Percentiles rank a stretch among this genome's conserved stretches.
These are phyloP conservation scores for Trichoderma erinaceum DNA, from an alignment of 495 filamentous ascomycete genomes.

Conservation along the genomic window DNA sequence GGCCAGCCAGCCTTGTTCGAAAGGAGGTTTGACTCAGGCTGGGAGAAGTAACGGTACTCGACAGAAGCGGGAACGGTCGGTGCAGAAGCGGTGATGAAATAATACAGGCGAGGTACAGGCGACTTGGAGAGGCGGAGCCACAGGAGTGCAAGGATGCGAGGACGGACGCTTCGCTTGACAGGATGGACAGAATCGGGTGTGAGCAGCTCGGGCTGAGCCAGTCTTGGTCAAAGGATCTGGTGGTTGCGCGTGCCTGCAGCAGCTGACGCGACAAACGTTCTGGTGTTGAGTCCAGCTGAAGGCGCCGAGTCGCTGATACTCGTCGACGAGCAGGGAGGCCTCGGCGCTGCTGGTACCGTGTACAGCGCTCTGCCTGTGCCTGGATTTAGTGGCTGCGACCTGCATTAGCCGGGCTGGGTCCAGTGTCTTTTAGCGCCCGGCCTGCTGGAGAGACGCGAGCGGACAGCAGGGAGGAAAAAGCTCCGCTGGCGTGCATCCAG, in stretches of 20 bases:
- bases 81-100: neutral
- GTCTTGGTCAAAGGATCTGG: too few species aligned
- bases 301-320: neutral
- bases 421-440: too few species aligned
- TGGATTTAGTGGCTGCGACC: constrained; percentile 1
- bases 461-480: too few species aligned
- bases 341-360: neutral
- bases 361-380: neutral
- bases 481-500: too few species aligned
- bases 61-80: neutral
- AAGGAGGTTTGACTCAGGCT: neutral
- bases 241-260: neutral
- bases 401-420: too few species aligned
- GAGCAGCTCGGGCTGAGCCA: too few species aligned
- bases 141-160: neutral
- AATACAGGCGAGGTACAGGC: neutral
- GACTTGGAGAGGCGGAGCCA: neutral
- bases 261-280: neutral
- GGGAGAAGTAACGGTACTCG: neutral
- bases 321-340: neutral
- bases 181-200: too few species aligned
- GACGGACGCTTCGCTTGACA: neutral
- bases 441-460: too few species aligned
- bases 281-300: too few species aligned
- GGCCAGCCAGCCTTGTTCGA: neutral